Percentiles rank a stretch among this genome's conserved stretches.
phyloP scores from a whole-genome alignment of 2,329 filamentous ascomycete species.

The Neopestalotiopsis sp. region DNA sequence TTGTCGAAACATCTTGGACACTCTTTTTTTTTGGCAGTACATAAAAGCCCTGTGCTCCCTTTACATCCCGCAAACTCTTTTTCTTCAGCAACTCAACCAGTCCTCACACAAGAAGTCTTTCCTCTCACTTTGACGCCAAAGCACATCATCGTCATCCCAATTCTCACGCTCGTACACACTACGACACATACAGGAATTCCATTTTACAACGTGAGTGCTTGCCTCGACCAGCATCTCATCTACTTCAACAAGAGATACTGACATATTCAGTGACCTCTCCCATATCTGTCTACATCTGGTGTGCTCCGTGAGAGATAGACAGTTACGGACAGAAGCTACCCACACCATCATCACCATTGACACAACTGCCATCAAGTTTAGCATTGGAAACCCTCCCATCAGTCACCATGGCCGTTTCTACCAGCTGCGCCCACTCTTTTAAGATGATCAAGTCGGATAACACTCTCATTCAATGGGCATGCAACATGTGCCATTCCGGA shows the following conservation, averaged over 20 bases:
- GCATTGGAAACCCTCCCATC: conserved; percentile 15
- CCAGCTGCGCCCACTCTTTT: conserved; percentile 66
- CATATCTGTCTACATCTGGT: background rate
- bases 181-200: background rate
- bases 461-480: conserved; percentile 69
- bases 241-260: background rate
- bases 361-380: background rate
- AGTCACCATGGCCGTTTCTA: conserved; percentile 56
- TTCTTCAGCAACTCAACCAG: background rate
- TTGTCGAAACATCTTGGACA: background rate
- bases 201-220: background rate
- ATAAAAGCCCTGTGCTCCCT: conserved; percentile 21
- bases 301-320: background rate
- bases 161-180: background rate
- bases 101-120: background rate
- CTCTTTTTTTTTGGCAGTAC: conserved; percentile 8
- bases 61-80: conserved; percentile 10
- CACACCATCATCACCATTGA: background rate
- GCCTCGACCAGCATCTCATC: background rate
- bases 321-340: background rate
- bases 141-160: background rate
- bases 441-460: conserved; percentile 71
- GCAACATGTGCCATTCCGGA: conserved; percentile 66
- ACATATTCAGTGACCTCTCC: background rate
- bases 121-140: background rate